These are phyloP conservation scores for Candida taoyuanica DNA, from an alignment of 805 yeast species.

Conservation along the genomic window DNA sequence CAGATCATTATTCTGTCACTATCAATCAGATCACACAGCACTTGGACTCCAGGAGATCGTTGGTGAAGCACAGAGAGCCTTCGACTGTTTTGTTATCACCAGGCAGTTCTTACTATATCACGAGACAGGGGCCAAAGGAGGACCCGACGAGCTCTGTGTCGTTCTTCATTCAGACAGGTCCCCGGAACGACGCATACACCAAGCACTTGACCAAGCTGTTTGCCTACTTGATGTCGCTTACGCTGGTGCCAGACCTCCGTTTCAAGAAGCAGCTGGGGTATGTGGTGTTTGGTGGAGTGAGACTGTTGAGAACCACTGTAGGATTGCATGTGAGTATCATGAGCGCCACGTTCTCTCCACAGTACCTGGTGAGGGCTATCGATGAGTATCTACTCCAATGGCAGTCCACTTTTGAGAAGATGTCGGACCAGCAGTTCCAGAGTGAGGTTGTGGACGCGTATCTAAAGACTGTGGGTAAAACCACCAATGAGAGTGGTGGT, in stretches of 20 bases:
- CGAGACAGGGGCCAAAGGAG: constrained; percentile 31
- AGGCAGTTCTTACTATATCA: constrained; percentile 33
- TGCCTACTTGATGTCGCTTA: constrained; percentile 41
- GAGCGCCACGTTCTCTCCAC: constrained; percentile 44
- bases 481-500: constrained; percentile 24
- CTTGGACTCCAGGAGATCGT: constrained; percentile 9
- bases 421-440: constrained; percentile 35
- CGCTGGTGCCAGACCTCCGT: constrained; percentile 45
- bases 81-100: constrained; percentile 36
- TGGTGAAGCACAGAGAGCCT: constrained; percentile 23
- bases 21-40: constrained; percentile 28
- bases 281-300: constrained; percentile 50
- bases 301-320: constrained; percentile 44
- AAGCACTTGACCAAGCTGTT: constrained; percentile 43
- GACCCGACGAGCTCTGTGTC: constrained; percentile 52
- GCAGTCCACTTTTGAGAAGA: constrained; percentile 29
- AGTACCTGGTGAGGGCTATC: constrained; percentile 39
- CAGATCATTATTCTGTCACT: constrained; percentile 23
- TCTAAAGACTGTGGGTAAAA: constrained; percentile 22
- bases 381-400: constrained; percentile 43
- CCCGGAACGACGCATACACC: constrained; percentile 31
- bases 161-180: constrained; percentile 55
- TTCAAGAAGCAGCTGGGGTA: constrained; percentile 59
- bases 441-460: constrained; percentile 34
- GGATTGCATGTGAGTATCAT: constrained; percentile 58